These are phyloP conservation scores for Gynostemma pentaphyllum DNA, from an alignment of 306 rosid genomes.

Conservation along the genomic window DNA sequence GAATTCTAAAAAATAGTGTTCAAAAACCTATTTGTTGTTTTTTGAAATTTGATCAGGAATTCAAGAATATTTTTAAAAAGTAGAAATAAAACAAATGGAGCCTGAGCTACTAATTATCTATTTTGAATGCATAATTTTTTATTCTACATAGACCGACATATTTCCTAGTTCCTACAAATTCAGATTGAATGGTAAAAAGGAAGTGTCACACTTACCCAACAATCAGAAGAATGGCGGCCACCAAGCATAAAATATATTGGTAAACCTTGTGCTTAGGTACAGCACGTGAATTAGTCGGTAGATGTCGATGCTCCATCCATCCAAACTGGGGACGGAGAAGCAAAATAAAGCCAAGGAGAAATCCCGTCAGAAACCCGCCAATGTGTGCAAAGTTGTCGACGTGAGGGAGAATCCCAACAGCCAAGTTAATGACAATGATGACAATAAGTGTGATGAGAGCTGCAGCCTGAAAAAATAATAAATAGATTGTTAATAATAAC, in stretches of 20 bases:
- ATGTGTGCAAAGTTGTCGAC: conserved; percentile 10
- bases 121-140: not conserved
- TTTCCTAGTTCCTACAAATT: not conserved
- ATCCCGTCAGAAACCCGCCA: conserved; percentile 9
- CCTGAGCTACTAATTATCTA: no score
- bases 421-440: conserved; percentile 8
- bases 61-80: no score
- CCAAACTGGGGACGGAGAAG: conserved; percentile 16
- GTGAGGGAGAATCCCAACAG: conserved; percentile 11
- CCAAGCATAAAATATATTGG: not conserved
- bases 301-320: conserved; percentile 7
- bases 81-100: no score
- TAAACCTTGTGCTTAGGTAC: conserved; percentile 10
- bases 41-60: no score
- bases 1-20: no score
- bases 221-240: conserved; percentile 4
- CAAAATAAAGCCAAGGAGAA: conserved; percentile 10
- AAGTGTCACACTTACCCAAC: conserved; percentile 7
- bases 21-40: no score
- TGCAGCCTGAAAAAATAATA: conserved; percentile 4
- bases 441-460: conserved; percentile 13
- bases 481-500: not conserved
- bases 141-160: not conserved
- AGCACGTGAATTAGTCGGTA: not conserved
- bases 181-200: not conserved